phyloP scores from a whole-genome alignment of 2,329 filamentous ascomycete species.

The Periconia digitata region DNA sequence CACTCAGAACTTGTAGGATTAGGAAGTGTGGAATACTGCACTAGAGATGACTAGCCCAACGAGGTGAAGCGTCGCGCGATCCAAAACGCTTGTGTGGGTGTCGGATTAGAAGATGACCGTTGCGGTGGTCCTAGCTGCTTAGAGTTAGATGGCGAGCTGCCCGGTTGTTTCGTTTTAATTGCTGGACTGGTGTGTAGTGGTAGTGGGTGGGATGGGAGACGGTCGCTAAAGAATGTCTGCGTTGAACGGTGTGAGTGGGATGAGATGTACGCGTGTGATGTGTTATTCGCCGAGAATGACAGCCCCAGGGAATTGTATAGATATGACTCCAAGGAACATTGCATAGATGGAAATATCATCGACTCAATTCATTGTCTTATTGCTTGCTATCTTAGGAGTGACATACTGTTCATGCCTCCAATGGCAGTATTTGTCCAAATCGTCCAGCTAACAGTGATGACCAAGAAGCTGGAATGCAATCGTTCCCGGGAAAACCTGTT shows the following conservation, averaged over 20 bases:
- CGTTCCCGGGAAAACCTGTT: no score
- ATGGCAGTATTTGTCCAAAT: no score
- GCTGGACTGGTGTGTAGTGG: neutral
- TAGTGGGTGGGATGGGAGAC: neutral
- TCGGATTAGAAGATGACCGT: no score
- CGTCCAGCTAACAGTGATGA: no score
- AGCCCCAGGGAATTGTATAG: no score
- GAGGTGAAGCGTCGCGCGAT: constrained; percentile 2
- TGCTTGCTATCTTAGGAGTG: no score
- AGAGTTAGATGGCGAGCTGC: neutral
- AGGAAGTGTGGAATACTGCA: constrained; percentile 7
- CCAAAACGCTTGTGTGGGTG: neutral
- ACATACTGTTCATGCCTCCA: no score
- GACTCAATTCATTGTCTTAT: no score
- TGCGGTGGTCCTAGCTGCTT: neutral
- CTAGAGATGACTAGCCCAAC: constrained; percentile 5
- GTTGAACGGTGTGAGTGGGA: constrained; percentile 3
- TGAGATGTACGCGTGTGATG: neutral
- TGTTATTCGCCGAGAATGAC: neutral
- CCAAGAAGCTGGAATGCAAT: no score
- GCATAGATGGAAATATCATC: no score
- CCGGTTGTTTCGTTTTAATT: constrained; percentile 1
- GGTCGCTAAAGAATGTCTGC: neutral
- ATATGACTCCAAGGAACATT: no score
- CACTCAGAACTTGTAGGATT: constrained; percentile 3